phyloP scores from a whole-genome alignment of 768 basidiomycete genomes.

The Flagelloscypha sp. region DNA sequence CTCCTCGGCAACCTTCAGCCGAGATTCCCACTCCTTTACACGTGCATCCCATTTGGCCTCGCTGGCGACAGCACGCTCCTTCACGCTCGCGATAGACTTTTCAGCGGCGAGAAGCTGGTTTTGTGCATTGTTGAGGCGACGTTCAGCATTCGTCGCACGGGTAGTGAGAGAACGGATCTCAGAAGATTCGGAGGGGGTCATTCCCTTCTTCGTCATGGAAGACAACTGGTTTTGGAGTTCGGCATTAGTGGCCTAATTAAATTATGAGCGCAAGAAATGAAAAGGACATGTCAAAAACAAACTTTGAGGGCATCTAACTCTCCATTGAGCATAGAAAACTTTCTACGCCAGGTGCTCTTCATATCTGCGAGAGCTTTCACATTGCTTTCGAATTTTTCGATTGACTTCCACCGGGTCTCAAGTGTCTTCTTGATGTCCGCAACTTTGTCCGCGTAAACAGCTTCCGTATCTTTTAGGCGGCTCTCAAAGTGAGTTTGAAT shows the following conservation, averaged over 20 bases:
- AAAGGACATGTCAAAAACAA: conserved; percentile 8
- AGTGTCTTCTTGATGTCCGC: conserved; percentile 78
- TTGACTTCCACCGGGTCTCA: conserved; percentile 81
- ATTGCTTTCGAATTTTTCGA: conserved; percentile 86
- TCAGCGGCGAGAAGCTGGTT: conserved; percentile 81
- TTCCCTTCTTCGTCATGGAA: conserved; percentile 48
- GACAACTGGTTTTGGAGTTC: conserved; percentile 70
- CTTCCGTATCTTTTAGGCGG: conserved; percentile 72
- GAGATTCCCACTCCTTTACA: conserved; percentile 85
- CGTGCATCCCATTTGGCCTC: conserved; percentile 91
- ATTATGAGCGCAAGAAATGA: conserved; percentile 1
- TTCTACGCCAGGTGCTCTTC: conserved; percentile 78
- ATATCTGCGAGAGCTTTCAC: conserved; percentile 75
- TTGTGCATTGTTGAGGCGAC: conserved; percentile 74
- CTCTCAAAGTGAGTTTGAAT: conserved; percentile 85
- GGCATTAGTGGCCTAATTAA: conserved; percentile 52
- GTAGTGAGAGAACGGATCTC: conserved; percentile 65
- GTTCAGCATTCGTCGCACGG: conserved; percentile 78
- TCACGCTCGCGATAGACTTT: conserved; percentile 70
- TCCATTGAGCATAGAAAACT: conserved; percentile 76
- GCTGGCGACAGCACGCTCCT: conserved; percentile 60
- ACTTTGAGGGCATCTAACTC: conserved; percentile 87
- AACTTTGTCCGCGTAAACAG: conserved; percentile 63
- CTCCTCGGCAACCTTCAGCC: conserved; percentile 80
- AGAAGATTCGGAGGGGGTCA: conserved; percentile 53